These are phyloP conservation scores for Salvia hispanica DNA, from an alignment of 257 asterid species.

Conservation along the genomic window DNA sequence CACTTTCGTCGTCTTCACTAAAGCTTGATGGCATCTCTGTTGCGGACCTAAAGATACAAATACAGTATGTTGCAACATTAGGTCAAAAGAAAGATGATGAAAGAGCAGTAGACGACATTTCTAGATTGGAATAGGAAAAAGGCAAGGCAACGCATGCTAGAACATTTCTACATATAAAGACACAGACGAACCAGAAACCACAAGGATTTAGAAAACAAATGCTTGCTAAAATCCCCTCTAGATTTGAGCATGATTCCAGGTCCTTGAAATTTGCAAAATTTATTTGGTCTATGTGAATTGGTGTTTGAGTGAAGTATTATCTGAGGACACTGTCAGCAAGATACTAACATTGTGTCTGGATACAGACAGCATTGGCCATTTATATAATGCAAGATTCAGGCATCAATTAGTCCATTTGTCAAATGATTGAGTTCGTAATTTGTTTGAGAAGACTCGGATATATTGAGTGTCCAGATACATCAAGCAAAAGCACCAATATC, in stretches of 20 bases:
- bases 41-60: slow-evolving; percentile 44
- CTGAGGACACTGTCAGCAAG: background rate
- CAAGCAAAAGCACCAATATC: background rate
- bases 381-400: background rate
- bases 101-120: background rate
- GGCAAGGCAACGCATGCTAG: background rate
- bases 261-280: background rate
- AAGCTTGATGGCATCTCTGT: slow-evolving; percentile 65
- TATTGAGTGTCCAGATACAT: background rate
- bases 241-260: background rate
- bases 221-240: background rate
- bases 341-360: background rate
- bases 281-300: background rate
- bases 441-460: background rate
- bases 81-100: background rate
- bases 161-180: background rate
- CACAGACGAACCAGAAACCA: background rate
- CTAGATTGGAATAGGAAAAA: background rate
- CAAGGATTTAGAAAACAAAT: background rate
- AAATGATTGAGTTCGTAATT: background rate
- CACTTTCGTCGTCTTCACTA: slow-evolving; percentile 66
- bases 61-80: background rate
- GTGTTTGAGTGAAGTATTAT: background rate
- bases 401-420: background rate
- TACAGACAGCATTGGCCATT: slow-evolving; percentile 8